Evolutionary conservation across 225 moss, liverwort and hornwort species (phyloP).

Genomic region (Pseudoscleropodium purum): DNA sequence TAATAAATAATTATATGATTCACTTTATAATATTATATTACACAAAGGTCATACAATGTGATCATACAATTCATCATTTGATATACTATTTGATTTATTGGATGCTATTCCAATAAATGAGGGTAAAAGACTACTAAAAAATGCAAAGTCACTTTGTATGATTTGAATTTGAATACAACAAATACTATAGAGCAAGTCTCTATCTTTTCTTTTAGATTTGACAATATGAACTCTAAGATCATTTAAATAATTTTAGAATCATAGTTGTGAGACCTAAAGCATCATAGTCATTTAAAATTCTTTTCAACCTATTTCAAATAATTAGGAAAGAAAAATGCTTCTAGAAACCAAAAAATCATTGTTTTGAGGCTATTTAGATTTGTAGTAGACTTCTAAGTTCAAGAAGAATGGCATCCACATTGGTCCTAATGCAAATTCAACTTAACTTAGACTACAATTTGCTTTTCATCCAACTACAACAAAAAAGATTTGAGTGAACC

Average conservation of each 20-base stretch:
- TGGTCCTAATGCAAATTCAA: not conserved
- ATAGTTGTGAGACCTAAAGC: not conserved
- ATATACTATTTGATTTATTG: not conserved
- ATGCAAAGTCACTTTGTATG: not conserved
- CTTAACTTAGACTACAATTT: too few species aligned
- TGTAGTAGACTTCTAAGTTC: not conserved
- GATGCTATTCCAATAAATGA: not conserved
- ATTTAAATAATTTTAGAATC: not conserved
- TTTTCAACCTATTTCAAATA: not conserved
- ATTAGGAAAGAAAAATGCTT: not conserved
- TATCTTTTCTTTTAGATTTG: not conserved
- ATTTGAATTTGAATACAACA: not conserved
- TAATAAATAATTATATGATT: not conserved
- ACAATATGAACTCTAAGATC: not conserved
- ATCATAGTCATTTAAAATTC: not conserved
- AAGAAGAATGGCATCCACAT: not conserved
- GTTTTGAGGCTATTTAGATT: not conserved
- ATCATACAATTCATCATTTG: not conserved
- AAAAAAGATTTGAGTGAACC: not conserved
- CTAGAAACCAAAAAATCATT: not conserved
- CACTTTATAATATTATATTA: not conserved
- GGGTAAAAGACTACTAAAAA: not conserved
- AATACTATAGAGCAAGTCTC: fast-evolving
- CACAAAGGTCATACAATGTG: not conserved
- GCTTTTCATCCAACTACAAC: not conserved